phyloP scores from a whole-genome alignment of 257 asterid genomes.

The Ophiorrhiza pumila region DNA sequence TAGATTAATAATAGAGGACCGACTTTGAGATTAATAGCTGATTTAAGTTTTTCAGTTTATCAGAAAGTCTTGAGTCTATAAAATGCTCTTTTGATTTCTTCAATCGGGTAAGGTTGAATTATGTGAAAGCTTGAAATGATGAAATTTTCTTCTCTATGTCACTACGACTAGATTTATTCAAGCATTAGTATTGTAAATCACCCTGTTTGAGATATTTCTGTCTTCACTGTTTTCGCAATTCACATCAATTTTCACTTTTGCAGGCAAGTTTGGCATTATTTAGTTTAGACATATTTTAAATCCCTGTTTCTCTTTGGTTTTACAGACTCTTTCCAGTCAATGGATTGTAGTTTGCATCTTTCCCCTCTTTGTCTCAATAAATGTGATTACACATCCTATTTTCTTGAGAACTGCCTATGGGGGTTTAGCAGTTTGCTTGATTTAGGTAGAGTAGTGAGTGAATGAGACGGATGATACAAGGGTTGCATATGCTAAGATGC shows the following conservation, averaged over 20 bases:
- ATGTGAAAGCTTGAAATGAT: not conserved
- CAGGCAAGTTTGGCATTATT: not conserved
- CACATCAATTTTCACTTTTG: not conserved
- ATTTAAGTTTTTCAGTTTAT: not conserved
- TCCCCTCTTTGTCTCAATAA: not conserved
- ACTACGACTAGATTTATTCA: too few relatives aligned
- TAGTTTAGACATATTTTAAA: not conserved
- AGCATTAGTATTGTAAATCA: too few relatives aligned
- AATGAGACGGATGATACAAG: not conserved
- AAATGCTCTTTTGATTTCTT: too few relatives aligned
- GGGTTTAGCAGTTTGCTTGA: not conserved
- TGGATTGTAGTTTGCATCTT: not conserved
- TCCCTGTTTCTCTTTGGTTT: not conserved
- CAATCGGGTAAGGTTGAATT: not conserved
- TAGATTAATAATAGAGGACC: too few relatives aligned
- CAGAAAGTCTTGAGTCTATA: not conserved
- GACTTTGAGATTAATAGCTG: not conserved
- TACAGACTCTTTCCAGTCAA: not conserved
- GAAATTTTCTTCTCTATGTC: not conserved
- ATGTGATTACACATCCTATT: too few relatives aligned
- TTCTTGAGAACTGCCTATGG: not conserved
- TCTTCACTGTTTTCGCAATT: too few relatives aligned
- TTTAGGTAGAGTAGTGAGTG: not conserved
- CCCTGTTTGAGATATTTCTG: not conserved
- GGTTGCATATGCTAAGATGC: not conserved